Conservation (phyloP, 2,329 filamentous ascomycete species). For the Sporothrix humicola region DNA sequence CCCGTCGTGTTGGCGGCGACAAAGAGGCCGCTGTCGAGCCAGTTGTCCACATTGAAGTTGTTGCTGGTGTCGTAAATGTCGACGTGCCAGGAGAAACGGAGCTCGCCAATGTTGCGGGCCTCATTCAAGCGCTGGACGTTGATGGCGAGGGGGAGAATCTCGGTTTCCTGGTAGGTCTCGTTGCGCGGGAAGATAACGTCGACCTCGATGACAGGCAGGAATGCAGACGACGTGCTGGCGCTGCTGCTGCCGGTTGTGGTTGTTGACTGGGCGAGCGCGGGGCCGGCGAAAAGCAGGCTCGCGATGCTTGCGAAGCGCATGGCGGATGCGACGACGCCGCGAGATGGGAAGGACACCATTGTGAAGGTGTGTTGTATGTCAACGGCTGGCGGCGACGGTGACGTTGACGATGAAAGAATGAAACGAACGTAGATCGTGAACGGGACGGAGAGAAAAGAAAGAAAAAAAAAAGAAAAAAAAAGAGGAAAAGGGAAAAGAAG, state of each 20-base stretch:
- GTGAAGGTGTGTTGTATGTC: background rate
- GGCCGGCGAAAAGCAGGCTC: constrained; percentile 1
- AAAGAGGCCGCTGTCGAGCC: constrained; percentile 22
- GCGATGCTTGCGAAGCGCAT: constrained; percentile 17
- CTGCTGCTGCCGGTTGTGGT: background rate
- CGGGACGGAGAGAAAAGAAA: background rate
- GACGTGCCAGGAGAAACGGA: constrained; percentile 24
- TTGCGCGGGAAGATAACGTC: constrained; percentile 36
- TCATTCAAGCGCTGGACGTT: constrained; percentile 29
- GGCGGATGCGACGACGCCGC: background rate
- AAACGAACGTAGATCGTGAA: background rate
- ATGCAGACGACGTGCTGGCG: background rate
- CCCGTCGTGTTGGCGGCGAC: background rate
- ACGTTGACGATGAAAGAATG: background rate
- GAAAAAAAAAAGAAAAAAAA: background rate
- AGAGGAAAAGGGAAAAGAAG: background rate
- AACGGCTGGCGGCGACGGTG: no score
- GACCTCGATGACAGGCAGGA: constrained; percentile 24
- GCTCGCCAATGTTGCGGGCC: background rate
- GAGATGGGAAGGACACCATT: constrained; percentile 2
- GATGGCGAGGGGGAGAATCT: constrained; percentile 33
- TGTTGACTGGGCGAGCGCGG: constrained; percentile 1
- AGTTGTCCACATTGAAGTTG: background rate
- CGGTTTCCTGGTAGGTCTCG: constrained; percentile 34
- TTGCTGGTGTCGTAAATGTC: background rate